Evolutionary conservation across 1,284 basidiomycete genomes (phyloP).

Genomic region (Dichomitus squalens): DNA sequence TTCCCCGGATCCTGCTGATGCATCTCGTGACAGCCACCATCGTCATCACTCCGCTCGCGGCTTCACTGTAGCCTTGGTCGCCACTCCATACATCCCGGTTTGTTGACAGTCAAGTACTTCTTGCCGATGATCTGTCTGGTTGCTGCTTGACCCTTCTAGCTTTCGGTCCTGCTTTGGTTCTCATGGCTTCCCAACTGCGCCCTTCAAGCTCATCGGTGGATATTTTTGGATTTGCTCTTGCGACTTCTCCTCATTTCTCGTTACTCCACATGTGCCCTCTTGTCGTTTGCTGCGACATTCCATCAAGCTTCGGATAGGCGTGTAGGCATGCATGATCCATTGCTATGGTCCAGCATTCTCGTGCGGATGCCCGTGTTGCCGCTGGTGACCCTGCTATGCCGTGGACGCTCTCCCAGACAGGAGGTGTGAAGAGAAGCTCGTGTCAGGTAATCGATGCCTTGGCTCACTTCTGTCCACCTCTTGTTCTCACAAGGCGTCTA

Average conservation of each 20-base stretch:
- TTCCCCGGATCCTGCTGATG: conserved; percentile 3
- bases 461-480: neutral
- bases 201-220: neutral
- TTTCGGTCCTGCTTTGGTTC: neutral
- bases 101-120: neutral
- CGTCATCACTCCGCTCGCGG: neutral
- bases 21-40: neutral
- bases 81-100: neutral
- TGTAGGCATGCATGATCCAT: neutral
- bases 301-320: no score
- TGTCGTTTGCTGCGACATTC: neutral
- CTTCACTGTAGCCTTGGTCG: neutral
- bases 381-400: neutral
- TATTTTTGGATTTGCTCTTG: neutral
- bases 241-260: neutral
- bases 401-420: neutral
- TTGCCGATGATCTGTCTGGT: neutral
- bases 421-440: neutral
- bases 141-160: neutral
- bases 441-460: neutral
- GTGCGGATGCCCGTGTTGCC: neutral
- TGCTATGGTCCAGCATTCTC: neutral
- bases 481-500: neutral
- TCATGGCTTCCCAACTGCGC: neutral
- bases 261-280: neutral